Conservation (phyloP, 345 rosid species). For the Camelina laxa region DNA sequence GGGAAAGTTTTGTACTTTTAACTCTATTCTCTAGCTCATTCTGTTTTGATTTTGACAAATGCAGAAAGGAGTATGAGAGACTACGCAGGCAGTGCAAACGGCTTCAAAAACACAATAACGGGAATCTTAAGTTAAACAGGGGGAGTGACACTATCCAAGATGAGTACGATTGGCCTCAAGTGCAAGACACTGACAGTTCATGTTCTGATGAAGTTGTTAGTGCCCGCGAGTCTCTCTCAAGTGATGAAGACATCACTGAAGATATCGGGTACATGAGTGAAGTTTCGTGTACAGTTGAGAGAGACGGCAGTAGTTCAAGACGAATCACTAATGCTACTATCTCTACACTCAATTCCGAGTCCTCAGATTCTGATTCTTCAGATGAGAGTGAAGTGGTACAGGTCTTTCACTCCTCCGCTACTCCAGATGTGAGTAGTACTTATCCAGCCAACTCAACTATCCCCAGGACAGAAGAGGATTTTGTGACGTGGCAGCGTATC, state of each 20-base stretch:
- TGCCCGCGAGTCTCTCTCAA: slow-evolving; percentile 81
- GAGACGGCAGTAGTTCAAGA: slow-evolving; percentile 55
- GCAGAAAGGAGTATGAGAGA: slow-evolving; percentile 91
- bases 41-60: slow-evolving; percentile 34
- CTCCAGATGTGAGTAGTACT: slow-evolving; percentile 51
- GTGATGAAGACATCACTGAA: slow-evolving; percentile 59
- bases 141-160: slow-evolving; percentile 39
- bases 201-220: slow-evolving; percentile 84
- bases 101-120: slow-evolving; percentile 51
- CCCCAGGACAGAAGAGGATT: slow-evolving; percentile 61
- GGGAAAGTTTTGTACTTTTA: background rate
- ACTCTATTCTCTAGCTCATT: background rate
- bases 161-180: slow-evolving; percentile 49
- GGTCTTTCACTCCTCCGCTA: slow-evolving; percentile 51
- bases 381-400: slow-evolving; percentile 68
- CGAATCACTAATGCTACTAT: slow-evolving; percentile 59
- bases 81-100: slow-evolving; percentile 72
- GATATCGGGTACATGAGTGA: slow-evolving; percentile 59
- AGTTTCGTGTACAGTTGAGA: slow-evolving; percentile 62
- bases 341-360: slow-evolving; percentile 64
- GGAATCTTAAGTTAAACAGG: slow-evolving; percentile 51
- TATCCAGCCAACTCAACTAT: slow-evolving; percentile 48
- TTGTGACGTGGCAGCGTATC: slow-evolving; percentile 88
- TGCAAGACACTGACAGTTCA: slow-evolving; percentile 58
- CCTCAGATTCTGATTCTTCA: slow-evolving; percentile 87